Evolutionary conservation across 768 basidiomycete genomes (phyloP).

Genomic region (Russula vinacea): DNA sequence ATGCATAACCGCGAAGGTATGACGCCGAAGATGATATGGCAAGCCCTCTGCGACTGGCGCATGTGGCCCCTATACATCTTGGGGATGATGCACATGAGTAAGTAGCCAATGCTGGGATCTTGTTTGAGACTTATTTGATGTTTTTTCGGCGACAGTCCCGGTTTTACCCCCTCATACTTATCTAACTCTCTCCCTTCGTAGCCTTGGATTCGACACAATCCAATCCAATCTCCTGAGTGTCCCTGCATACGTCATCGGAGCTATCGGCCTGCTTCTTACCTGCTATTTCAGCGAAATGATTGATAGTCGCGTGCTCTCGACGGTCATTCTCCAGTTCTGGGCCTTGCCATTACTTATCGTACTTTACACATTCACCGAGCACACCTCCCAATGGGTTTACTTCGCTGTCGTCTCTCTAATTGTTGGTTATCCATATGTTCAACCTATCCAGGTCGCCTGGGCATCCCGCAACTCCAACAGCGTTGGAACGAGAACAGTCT

Average conservation of each 20-base stretch:
- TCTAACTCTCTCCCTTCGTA: slow-evolving; percentile 58
- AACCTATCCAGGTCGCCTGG: slow-evolving; percentile 47
- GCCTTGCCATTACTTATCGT: slow-evolving; percentile 58
- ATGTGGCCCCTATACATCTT: slow-evolving; percentile 65
- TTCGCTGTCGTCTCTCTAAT: slow-evolving; percentile 53
- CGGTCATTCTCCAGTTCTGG: slow-evolving; percentile 58
- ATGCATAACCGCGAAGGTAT: slow-evolving; percentile 75
- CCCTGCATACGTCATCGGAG: slow-evolving; percentile 55
- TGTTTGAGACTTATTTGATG: neutral
- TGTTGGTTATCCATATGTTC: slow-evolving; percentile 49
- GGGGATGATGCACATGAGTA: slow-evolving; percentile 43
- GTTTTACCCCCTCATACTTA: slow-evolving; percentile 58
- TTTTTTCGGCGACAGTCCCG: slow-evolving; percentile 44
- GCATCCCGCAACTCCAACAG: slow-evolving; percentile 58
- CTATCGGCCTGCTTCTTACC: slow-evolving; percentile 43
- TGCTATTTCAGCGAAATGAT: slow-evolving; percentile 51
- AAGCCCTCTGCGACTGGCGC: slow-evolving; percentile 55
- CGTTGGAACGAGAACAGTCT: slow-evolving; percentile 51
- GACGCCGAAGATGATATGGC: slow-evolving; percentile 46
- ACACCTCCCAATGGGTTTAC: slow-evolving; percentile 56
- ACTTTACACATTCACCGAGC: slow-evolving; percentile 48
- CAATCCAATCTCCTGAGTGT: slow-evolving; percentile 61
- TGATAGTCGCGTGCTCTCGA: slow-evolving; percentile 53
- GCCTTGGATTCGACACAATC: slow-evolving; percentile 55
- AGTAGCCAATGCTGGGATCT: slow-evolving; percentile 42